These are phyloP conservation scores for Sarocladium strictum DNA, from an alignment of 2,329 filamentous ascomycete genomes.

Conservation along the genomic window DNA sequence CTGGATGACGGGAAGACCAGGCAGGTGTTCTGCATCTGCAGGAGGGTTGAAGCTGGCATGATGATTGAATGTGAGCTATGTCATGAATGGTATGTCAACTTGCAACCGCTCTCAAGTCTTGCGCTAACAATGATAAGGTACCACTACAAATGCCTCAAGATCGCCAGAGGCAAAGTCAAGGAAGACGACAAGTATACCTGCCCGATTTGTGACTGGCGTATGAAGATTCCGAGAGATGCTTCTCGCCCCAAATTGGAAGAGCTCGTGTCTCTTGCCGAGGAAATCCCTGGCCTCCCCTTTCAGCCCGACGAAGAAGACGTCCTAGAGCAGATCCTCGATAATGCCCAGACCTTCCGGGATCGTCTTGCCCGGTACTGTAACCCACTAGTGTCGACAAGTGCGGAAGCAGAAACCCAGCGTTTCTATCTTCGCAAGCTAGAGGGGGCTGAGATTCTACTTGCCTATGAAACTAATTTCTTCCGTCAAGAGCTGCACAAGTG, in stretches of 20 bases:
- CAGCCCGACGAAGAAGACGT: conserved; percentile 92
- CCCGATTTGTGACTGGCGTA: conserved; percentile 94
- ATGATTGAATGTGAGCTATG: conserved; percentile 99
- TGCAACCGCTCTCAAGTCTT: background rate
- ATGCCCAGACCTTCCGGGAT: conserved; percentile 76
- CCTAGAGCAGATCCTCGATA: conserved; percentile 77
- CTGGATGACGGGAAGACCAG: conserved; percentile 58
- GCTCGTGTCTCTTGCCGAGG: conserved; percentile 74
- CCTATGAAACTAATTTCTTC: conserved; percentile 96
- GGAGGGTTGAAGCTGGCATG: conserved; percentile 89
- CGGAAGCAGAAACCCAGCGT: conserved; percentile 82
- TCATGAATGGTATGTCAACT: conserved; percentile 76
- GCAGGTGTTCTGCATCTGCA: conserved; percentile 96
- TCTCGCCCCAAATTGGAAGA: conserved; percentile 94
- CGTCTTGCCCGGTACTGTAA: conserved; percentile 79
- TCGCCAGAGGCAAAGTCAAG: conserved; percentile 94
- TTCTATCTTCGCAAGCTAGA: conserved; percentile 98
- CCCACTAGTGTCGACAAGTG: conserved; percentile 70
- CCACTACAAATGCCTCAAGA: conserved; percentile 96
- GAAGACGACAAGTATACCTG: conserved; percentile 98
- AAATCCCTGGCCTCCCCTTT: conserved; percentile 76
- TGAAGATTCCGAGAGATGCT: conserved; percentile 94
- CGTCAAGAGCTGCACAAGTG: conserved; percentile 92
- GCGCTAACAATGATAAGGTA: conserved; percentile 54
- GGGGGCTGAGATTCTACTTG: conserved; percentile 86